Percentiles rank a stretch among this genome's conserved stretches.
Conservation (phyloP, 176 grass and related monocot genomes). For the Aegilops umbellulata region DNA sequence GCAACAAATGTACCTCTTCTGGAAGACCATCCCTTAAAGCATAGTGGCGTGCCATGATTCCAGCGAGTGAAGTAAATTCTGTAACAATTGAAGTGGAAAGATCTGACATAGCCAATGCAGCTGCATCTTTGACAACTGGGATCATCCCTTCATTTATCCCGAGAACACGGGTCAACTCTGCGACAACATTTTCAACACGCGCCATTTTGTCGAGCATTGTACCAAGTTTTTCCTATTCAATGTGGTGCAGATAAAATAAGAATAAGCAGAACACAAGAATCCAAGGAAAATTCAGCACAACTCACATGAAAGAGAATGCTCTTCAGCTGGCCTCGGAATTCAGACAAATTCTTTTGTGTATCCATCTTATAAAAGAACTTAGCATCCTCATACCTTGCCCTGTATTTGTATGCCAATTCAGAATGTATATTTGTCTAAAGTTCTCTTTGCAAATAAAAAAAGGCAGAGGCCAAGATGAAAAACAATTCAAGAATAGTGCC, state of each 20-base stretch:
- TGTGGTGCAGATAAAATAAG: conserved; percentile 15
- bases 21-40: conserved; percentile 78
- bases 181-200: conserved; percentile 55
- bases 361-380: conserved; percentile 98
- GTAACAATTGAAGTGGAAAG: conserved; percentile 84
- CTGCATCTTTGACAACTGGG: conserved; percentile 62
- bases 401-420: conserved; percentile 43
- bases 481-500: conserved; percentile 6
- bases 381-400: conserved; percentile 94
- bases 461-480: neutral
- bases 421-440: conserved; percentile 19
- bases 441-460: conserved; percentile 13
- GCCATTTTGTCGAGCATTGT: conserved; percentile 95
- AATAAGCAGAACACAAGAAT: conserved; percentile 7
- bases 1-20: conserved; percentile 50
- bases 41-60: conserved; percentile 90
- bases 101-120: conserved; percentile 88
- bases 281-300: conserved; percentile 9
- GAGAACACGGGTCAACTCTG: conserved; percentile 50
- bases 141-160: conserved; percentile 54
- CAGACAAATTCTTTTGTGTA: conserved; percentile 82
- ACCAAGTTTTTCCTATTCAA: conserved; percentile 85
- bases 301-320: conserved; percentile 99
- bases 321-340: conserved; percentile 72
- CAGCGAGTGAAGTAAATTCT: conserved; percentile 90